These are phyloP conservation scores for Hypoxylon fuscum DNA, from an alignment of 495 filamentous ascomycete species.

Conservation along the genomic window DNA sequence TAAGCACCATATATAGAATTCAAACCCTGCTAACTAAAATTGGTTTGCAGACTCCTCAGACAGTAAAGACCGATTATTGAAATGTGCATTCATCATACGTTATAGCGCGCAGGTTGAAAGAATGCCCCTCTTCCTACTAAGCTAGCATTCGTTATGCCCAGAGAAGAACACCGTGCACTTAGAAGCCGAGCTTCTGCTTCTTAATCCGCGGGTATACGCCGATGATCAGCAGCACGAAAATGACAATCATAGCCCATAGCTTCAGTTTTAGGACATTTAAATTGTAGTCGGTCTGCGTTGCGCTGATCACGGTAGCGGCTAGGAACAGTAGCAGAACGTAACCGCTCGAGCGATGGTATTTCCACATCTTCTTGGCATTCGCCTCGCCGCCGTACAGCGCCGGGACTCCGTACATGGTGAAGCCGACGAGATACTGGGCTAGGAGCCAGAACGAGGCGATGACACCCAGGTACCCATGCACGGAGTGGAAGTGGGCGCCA, in stretches of 20 bases:
- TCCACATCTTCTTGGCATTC: conserved; percentile 83
- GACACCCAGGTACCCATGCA: conserved; percentile 82
- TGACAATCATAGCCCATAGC: conserved; percentile 73
- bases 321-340: conserved; percentile 76
- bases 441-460: conserved; percentile 75
- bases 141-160: neutral
- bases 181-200: conserved; percentile 80
- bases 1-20: neutral
- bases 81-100: no score
- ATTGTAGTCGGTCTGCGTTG: conserved; percentile 78
- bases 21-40: neutral
- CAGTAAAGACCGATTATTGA: no score
- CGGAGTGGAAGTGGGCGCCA: conserved; percentile 74
- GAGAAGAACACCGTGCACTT: neutral
- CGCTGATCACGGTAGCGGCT: conserved; percentile 76
- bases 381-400: conserved; percentile 77
- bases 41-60: neutral
- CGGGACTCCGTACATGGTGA: conserved; percentile 80
- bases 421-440: conserved; percentile 78
- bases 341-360: conserved; percentile 84
- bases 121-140: neutral
- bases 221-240: conserved; percentile 66
- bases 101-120: neutral
- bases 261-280: conserved; percentile 69
- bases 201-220: conserved; percentile 82